These are phyloP conservation scores for Pelargonium australe DNA, from an alignment of 441 rosid species.

Conservation along the genomic window DNA sequence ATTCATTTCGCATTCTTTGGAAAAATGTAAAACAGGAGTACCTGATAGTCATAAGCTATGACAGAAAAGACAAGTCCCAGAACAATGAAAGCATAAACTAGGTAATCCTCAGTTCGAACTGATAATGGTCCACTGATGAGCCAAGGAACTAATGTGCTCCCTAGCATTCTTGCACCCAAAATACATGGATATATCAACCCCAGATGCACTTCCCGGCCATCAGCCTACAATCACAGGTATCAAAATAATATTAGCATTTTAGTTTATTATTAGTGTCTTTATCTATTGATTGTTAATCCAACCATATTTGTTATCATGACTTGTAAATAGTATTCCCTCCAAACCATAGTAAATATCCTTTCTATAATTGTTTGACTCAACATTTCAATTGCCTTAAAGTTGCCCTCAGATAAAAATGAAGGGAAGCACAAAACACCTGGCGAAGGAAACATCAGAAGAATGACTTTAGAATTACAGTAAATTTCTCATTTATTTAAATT, in stretches of 20 bases:
- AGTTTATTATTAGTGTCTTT: conserved; percentile 12
- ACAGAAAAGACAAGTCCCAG: conserved; percentile 61
- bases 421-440: background rate
- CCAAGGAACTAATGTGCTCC: conserved; percentile 87
- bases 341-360: background rate
- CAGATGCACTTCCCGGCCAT: conserved; percentile 77
- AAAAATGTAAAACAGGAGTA: conserved; percentile 24
- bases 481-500: too few relatives aligned
- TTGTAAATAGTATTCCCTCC: background rate
- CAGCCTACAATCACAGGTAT: conserved; percentile 55
- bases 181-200: conserved; percentile 81
- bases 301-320: background rate
- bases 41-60: conserved; percentile 95
- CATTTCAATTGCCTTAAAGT: background rate
- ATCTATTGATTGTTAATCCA: background rate
- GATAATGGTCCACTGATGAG: conserved; percentile 55
- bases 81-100: conserved; percentile 47
- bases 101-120: conserved; percentile 71
- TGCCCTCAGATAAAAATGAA: background rate
- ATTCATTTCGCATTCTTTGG: conserved; percentile 4
- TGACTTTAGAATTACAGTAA: background rate
- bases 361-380: background rate
- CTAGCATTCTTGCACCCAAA: conserved; percentile 88
- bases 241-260: conserved; percentile 9
- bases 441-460: background rate